Conservation (phyloP, 495 filamentous ascomycete species). For the Tuber umbilicatum region DNA sequence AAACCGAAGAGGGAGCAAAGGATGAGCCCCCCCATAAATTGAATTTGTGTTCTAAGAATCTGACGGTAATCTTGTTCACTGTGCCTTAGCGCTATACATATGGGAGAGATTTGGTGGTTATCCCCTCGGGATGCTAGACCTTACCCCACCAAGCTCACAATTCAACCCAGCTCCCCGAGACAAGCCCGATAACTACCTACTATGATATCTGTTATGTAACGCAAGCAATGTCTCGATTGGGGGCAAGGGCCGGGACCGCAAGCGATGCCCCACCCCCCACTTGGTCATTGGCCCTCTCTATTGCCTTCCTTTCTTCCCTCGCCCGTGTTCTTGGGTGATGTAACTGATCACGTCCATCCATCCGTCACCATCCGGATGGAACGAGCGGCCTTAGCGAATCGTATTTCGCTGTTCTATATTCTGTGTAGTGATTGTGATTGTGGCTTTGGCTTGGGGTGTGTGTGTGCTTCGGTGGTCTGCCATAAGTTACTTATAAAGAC, state of each 20-base stretch:
- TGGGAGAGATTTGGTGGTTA: background rate
- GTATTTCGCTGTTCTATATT: background rate
- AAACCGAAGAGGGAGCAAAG: too few relatives aligned
- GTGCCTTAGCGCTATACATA: background rate
- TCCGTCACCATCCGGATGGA: background rate
- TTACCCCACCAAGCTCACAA: background rate
- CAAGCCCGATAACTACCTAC: background rate
- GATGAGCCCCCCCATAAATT: background rate
- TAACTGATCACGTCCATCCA: background rate
- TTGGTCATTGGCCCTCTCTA: background rate
- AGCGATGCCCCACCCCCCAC: background rate
- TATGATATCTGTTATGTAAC: background rate
- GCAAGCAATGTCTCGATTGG: background rate
- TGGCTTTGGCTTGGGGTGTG: background rate
- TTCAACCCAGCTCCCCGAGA: background rate
- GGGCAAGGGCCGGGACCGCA: background rate
- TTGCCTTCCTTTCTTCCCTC: background rate
- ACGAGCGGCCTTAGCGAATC: background rate
- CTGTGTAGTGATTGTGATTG: background rate
- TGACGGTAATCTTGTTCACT: background rate
- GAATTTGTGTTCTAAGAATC: background rate
- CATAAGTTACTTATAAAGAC: background rate
- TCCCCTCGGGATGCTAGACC: background rate
- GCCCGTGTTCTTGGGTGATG: background rate
- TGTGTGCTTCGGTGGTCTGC: background rate